These are phyloP conservation scores for Penicillium olsonii DNA, from an alignment of 2,329 filamentous ascomycete species.

Conservation along the genomic window DNA sequence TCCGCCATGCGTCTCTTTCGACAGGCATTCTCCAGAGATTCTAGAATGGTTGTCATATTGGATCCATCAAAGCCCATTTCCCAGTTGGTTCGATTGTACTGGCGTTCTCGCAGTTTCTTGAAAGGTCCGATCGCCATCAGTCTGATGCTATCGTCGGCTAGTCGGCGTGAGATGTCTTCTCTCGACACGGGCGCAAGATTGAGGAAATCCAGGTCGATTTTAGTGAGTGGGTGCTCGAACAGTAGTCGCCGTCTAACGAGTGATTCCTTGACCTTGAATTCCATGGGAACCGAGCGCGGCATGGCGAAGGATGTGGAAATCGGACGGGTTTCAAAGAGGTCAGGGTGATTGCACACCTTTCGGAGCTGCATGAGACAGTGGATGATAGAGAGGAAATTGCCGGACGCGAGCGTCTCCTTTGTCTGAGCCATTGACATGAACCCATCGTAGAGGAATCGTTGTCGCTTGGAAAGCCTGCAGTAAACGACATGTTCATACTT, in stretches of 20 bases:
- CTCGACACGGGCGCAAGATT: conserved; percentile 74
- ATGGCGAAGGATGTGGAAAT: conserved; percentile 98
- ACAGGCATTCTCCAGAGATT: conserved; percentile 70
- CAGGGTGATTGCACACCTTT: conserved; percentile 97
- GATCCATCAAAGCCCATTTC: conserved; percentile 65
- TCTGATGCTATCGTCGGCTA: conserved; percentile 58
- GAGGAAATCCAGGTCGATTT: conserved; percentile 72
- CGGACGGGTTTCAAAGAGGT: conserved; percentile 91
- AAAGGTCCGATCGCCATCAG: conserved; percentile 71
- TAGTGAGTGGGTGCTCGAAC: conserved; percentile 61
- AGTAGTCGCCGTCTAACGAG: conserved; percentile 68
- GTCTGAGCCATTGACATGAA: conserved; percentile 91
- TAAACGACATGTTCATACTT: conserved; percentile 98
- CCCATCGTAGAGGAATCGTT: conserved; percentile 93
- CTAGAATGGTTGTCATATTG: conserved; percentile 68
- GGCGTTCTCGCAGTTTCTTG: conserved; percentile 70
- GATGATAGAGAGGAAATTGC: conserved; percentile 97
- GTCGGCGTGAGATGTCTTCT: conserved; percentile 62
- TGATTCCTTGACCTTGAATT: conserved; percentile 72
- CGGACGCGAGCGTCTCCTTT: conserved; percentile 81
- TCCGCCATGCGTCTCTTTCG: conserved; percentile 73
- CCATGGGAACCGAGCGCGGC: conserved; percentile 72
- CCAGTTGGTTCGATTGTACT: conserved; percentile 59
- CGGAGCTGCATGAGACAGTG: conserved; percentile 97
- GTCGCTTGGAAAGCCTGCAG: conserved; percentile 90